Base-by-base conservation (phyloP, 1,284 basidiomycete genomes). In the Chalciporus sp. region DNA sequence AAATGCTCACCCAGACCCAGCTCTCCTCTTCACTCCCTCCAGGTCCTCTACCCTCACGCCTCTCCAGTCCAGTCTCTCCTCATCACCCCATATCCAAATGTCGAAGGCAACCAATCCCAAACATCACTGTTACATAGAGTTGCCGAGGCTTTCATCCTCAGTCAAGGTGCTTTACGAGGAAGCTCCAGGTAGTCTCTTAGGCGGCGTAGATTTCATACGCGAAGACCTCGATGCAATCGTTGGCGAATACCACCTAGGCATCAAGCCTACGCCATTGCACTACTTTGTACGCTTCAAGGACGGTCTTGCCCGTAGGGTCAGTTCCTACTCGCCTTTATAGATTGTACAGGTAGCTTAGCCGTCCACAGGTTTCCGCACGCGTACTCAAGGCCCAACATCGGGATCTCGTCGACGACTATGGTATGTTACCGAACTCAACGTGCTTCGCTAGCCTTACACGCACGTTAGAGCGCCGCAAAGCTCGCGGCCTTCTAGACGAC, bases 241-340 rank as follows among this genome's bases (percentile, higher is more conserved):
- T 53, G 87, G 86, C 11, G 84, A 88, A 62, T 78, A 79, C 58
- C 68, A 64, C 1, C 42, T 61, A 26, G 53, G 61, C 6, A 35
- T 56, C 14, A 68, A 78, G 2, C 69, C 65, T 5, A 60, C 60
- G 19, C 65, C 66, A 20, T 66, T 73, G 16, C 86, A 77, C 65
- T 88, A 85, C 66, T 90, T 78, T 70, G 86, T 81, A 42, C 77
- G 81, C 41, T 79, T 77, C 58, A 67, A 72, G 46, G 78, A 78
- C 19, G 85, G 83, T n/a, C 77, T 83, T 26, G 76, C 79, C n/a
- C 76, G 80, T 59, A 84, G 78, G 72, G 89, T 88, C 31, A 47
- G 64, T 55, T 53, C 55, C 62, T 35, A 20, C 45, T 39, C 52
- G 51, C 52, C 23, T 46, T 26, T 39, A 42, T 28, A 27, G 16